Evolutionary conservation across 2,329 filamentous ascomycete genomes (phyloP).

Genomic region (Helotiales sp.): DNA sequence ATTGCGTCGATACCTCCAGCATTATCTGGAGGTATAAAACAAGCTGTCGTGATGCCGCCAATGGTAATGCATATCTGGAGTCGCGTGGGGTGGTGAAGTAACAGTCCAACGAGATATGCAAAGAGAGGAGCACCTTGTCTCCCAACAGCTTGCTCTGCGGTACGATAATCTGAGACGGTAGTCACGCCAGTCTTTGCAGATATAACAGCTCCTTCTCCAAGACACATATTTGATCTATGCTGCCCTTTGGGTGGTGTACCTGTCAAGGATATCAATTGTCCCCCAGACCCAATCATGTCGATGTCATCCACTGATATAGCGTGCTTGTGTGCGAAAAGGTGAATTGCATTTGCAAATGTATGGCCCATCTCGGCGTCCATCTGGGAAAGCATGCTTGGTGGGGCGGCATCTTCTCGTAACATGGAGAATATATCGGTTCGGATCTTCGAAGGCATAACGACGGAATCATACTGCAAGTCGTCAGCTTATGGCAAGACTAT

Average conservation of each 20-base stretch:
- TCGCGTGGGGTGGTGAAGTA: constrained; percentile 33
- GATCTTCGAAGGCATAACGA: constrained; percentile 37
- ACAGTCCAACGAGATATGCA: constrained; percentile 33
- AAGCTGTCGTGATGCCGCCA: constrained; percentile 33
- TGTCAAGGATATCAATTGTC: constrained; percentile 33
- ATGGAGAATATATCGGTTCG: constrained; percentile 35
- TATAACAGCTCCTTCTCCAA: constrained; percentile 36
- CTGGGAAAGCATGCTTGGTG: constrained; percentile 36
- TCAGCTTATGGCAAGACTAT: background rate
- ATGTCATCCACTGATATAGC: constrained; percentile 33
- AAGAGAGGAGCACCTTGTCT: constrained; percentile 36
- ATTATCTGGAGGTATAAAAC: constrained; percentile 34
- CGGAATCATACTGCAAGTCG: constrained; percentile 33
- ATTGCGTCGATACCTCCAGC: constrained; percentile 35
- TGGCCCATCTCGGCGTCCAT: constrained; percentile 37
- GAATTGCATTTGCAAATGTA: constrained; percentile 35
- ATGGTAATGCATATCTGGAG: constrained; percentile 36
- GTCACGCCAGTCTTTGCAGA: constrained; percentile 37
- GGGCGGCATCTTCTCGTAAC: constrained; percentile 35
- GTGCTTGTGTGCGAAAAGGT: constrained; percentile 34
- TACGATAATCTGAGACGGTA: constrained; percentile 36
- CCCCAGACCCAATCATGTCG: constrained; percentile 35
- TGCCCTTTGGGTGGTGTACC: constrained; percentile 32
- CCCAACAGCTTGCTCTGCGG: constrained; percentile 36
- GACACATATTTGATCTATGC: constrained; percentile 35